phyloP scores from a whole-genome alignment of 2,329 filamentous ascomycete species.

The Colletotrichum endophyticum region DNA sequence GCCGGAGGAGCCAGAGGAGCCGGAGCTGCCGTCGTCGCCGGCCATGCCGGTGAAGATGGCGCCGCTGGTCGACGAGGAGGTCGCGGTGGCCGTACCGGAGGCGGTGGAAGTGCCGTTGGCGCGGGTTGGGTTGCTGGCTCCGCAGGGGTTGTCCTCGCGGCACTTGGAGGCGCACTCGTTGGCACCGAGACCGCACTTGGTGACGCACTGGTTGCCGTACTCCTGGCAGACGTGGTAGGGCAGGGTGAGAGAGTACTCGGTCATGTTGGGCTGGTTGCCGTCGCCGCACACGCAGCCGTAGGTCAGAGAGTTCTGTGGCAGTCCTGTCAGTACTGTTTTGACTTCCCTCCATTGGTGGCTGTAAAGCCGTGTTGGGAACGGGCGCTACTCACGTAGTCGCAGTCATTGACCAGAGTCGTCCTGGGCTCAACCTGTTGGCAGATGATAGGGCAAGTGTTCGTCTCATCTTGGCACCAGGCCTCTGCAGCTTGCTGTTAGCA shows the following conservation, averaged over 20 bases:
- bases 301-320: constrained; percentile 57
- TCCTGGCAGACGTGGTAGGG: constrained; percentile 79
- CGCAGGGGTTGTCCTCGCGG: constrained; percentile 72
- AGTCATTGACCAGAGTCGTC: constrained; percentile 65
- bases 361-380: neutral
- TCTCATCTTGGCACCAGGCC: constrained; percentile 70
- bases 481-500: constrained; percentile 39
- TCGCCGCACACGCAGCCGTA: constrained; percentile 77
- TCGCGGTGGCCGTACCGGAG: constrained; percentile 43
- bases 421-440: constrained; percentile 65
- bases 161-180: constrained; percentile 66
- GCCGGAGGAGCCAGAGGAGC: constrained; percentile 25
- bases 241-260: constrained; percentile 78
- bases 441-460: constrained; percentile 71
- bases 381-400: constrained; percentile 61
- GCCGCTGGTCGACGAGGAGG: constrained; percentile 31
- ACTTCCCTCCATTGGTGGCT: neutral
- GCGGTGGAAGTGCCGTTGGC: constrained; percentile 66
- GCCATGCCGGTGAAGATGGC: constrained; percentile 40
- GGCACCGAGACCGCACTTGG: constrained; percentile 56
- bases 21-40: constrained; percentile 16
- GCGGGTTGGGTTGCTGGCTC: constrained; percentile 67
- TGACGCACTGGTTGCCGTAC: constrained; percentile 73
- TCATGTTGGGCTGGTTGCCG: constrained; percentile 70
- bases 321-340: neutral